Conservation (phyloP, 179 eudicot genomes). For the Spinacia oleracea region DNA sequence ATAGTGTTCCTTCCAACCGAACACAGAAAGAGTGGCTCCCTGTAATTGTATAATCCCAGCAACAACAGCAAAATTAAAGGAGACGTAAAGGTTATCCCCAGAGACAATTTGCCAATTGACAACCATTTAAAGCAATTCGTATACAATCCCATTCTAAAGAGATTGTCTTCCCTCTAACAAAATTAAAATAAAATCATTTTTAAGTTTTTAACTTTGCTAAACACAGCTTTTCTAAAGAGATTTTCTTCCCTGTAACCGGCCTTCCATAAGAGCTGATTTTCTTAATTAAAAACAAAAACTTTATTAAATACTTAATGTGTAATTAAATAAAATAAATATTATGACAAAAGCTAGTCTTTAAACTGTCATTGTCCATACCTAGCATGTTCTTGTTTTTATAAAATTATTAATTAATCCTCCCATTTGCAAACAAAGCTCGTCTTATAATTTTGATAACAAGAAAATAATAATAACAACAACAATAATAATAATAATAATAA, state of each 20-base stretch:
- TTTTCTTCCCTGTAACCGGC: slow-evolving; percentile 20
- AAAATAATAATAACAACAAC: not conserved
- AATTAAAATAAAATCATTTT: too few species aligned
- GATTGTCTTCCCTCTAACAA: too few species aligned
- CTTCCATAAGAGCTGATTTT: not conserved
- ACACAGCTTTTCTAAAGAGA: not conserved
- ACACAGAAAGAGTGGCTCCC: not conserved
- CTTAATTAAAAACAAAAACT: slow-evolving; percentile 9
- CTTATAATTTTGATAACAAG: slow-evolving; percentile 18
- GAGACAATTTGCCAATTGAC: slow-evolving; percentile 8
- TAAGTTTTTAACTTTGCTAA: not conserved
- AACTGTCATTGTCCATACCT: slow-evolving; percentile 39
- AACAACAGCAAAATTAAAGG: slow-evolving; percentile 16
- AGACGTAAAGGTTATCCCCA: slow-evolving; percentile 18
- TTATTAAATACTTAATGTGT: not conserved
- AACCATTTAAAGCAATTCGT: slow-evolving; percentile 17
- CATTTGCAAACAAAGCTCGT: slow-evolving; percentile 26
- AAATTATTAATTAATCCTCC: slow-evolving; percentile 9
- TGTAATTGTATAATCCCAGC: not conserved
- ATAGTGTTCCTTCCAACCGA: not conserved
- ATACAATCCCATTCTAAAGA: too few species aligned
- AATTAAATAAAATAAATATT: slow-evolving; percentile 3
- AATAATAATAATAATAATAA: slow-evolving; percentile 13
- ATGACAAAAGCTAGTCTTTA: slow-evolving; percentile 29
- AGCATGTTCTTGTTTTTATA: slow-evolving; percentile 36